Evolutionary conservation across 176 grass and related monocot species (phyloP), one percentile per base, ranked within the genome.

Genomic region (Eragrostis curvula): DNA sequence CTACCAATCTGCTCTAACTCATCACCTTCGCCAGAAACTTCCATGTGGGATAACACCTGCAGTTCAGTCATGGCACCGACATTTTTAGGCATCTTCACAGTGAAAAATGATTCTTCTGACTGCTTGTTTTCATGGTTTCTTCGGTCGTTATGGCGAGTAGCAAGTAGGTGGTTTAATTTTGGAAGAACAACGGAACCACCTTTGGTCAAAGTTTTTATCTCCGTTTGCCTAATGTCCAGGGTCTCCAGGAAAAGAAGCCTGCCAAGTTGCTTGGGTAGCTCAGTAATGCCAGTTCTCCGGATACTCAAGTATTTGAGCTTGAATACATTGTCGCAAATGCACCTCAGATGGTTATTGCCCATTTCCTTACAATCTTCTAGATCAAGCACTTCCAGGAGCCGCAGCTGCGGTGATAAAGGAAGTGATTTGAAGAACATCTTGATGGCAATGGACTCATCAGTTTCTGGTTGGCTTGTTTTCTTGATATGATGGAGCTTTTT

Each of bases 171-270:
- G 28, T 80, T 81, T 20, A 87, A 36, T 14, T 55, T 60, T 8
- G 61, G 66, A 5, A 87, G 70, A 5, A 24, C 3, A 18, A 20
- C 3, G 0, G n/a, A 36, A 50, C 48, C 48, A 50, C 5, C 48
- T 7, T 45, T 58, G 48, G 48, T 15, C 16, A 50, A 50, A 15
- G 48, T 36, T 6, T 30, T 11, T 27, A 87, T n/a, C 3, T 41
- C 21, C 8, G 70, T 87, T 50, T 49, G 3, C 20, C 85, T n/a
- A 16, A 87, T 67, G 18, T 77, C 79, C 12, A 87, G 3, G 5
- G 48, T 77, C 15, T 83, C 70, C 2, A 87, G 50, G 13, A 15
- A 39, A 21, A 11, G 12, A 21, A 87, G 85, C 23, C 70, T 77
- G 5, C 11, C 39, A 13, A 87, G 25, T 1, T 77, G 29, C 5